Evolutionary conservation across 2,329 filamentous ascomycete genomes (phyloP), one percentile per base, ranked within the genome.

Genomic region (Pyricularia sp.): DNA sequence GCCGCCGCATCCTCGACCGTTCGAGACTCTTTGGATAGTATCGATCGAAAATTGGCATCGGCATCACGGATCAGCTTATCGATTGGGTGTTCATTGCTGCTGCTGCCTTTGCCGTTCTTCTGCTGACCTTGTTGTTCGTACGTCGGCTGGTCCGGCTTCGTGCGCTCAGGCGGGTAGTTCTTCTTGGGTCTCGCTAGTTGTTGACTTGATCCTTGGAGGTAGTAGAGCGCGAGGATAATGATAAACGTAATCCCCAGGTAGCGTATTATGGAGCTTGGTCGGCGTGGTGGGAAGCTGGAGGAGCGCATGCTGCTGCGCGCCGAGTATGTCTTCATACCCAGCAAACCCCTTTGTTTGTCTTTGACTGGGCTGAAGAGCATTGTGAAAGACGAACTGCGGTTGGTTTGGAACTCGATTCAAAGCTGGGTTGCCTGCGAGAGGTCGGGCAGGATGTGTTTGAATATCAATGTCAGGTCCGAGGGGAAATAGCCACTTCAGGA

Each of bases 1-100:
- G 79, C 78, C 0, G 88, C 85, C 5, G 86, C 84, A 17, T 83
- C 80, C 11, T 78, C 76, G 67, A 90, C 77, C 20, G 81, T 81
- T 69, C 76, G 77, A 42, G 85, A 86, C 70, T 82, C 80, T 42
- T 79, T 78, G 17, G 78, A 73, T 23, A 86, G 76, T 30, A 82
- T 72, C 10, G 74, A 72, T 17, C 80, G 77, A 71, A 85, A 84
- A 20, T 76, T 75, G 42, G 76, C 73, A 66, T 82, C 81, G 68
- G 84, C 83, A 6, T 81, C 78, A 61, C 76, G 73, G 72, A 86
- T 84, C 61, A 86, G 79, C 50, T 77, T 76, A 71, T 82, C 80
- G 71, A 87, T 86, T n/a, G 84, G 83, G 71, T 87, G 84, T 50
- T 76, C 74, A 3, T 73, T 71, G 23, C 69, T 79, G 65, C 42